These are phyloP conservation scores for Raddia guianensis DNA, from an alignment of 176 grass and related monocot genomes.

Conservation along the genomic window DNA sequence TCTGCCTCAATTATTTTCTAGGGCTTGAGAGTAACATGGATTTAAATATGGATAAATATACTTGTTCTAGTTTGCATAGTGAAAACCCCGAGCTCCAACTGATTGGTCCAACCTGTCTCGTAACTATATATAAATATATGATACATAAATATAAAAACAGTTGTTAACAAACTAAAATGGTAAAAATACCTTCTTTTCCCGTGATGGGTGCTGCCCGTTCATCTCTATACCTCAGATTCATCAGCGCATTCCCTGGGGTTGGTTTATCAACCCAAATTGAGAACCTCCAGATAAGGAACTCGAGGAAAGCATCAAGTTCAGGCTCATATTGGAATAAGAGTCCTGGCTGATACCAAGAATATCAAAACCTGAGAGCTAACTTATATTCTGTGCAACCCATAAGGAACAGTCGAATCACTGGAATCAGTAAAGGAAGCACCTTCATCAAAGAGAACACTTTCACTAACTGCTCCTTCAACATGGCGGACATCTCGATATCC, in stretches of 20 bases:
- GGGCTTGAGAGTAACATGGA: neutral
- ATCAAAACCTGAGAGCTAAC: conserved; percentile 35
- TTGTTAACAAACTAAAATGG: conserved; percentile 1
- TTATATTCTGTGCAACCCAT: conserved; percentile 9
- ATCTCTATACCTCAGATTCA: conserved; percentile 97
- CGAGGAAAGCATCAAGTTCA: conserved; percentile 93
- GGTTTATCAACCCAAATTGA: conserved; percentile 99
- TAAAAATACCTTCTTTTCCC: conserved; percentile 74
- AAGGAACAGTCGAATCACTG: neutral
- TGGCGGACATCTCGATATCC: conserved; percentile 94
- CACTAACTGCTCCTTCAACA: conserved; percentile 96
- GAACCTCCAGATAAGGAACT: conserved; percentile 99
- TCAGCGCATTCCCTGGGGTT: conserved; percentile 92
- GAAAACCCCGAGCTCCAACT: neutral
- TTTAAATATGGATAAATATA: neutral
- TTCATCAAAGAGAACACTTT: conserved; percentile 97
- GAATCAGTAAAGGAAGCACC: conserved; percentile 54
- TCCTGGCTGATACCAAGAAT: conserved; percentile 75
- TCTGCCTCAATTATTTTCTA: neutral
- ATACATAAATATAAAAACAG: neutral
- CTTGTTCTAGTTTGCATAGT: neutral
- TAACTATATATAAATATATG: neutral
- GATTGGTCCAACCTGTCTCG: neutral
- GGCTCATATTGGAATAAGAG: conserved; percentile 97
- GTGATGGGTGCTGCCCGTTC: conserved; percentile 58